These are phyloP conservation scores for Phytophthora multivora DNA, from an alignment of 352 stramenopile genomes.

Conservation along the genomic window DNA sequence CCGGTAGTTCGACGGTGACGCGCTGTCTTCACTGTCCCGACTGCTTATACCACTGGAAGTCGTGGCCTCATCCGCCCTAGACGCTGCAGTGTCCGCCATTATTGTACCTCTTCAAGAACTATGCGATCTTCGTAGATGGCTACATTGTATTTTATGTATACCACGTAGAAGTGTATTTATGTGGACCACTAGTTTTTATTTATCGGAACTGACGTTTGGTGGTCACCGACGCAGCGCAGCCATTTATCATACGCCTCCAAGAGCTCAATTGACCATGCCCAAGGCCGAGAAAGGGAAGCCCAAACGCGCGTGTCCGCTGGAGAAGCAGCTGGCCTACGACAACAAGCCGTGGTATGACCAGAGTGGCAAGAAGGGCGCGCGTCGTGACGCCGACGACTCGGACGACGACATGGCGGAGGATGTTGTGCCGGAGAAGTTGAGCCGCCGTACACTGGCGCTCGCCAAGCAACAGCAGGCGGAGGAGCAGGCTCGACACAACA, in stretches of 20 bases:
- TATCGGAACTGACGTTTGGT: constrained; percentile 15
- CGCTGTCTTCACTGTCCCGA: constrained; percentile 41
- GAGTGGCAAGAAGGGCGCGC: constrained; percentile 27
- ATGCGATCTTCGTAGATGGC: constrained; percentile 28
- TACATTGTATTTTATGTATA: constrained; percentile 7
- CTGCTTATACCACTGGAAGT: constrained; percentile 22
- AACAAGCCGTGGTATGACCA: constrained; percentile 87
- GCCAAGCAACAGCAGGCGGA: constrained; percentile 82
- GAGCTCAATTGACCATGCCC: constrained; percentile 48
- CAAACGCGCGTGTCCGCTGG: constrained; percentile 85
- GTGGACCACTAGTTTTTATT: background rate
- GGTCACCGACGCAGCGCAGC: constrained; percentile 31
- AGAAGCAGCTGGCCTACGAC: constrained; percentile 88
- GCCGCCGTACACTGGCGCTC: constrained; percentile 78
- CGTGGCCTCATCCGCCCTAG: constrained; percentile 23
- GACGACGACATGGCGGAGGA: constrained; percentile 68
- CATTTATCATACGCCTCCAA: constrained; percentile 28
- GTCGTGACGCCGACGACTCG: constrained; percentile 52
- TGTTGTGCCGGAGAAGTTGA: constrained; percentile 83
- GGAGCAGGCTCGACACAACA: constrained; percentile 61
- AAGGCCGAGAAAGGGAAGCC: constrained; percentile 77
- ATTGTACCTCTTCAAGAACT: background rate
- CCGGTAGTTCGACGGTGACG: constrained; percentile 49
- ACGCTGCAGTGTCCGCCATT: constrained; percentile 7
- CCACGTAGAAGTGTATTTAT: background rate